These are phyloP conservation scores for Citrus hindsii DNA, from an alignment of 345 rosid species.

Conservation along the genomic window DNA sequence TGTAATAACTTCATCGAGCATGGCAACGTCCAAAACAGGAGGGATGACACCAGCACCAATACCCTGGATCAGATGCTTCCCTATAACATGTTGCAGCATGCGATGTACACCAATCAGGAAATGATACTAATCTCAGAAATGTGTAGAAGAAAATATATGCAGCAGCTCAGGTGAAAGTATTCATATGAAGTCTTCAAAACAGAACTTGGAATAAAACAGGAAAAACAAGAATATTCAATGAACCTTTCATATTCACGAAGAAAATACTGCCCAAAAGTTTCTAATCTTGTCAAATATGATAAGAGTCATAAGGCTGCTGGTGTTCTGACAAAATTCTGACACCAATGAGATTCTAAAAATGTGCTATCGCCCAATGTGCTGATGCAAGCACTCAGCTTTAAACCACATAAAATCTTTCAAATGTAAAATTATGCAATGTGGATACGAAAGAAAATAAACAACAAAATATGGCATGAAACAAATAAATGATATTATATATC, in stretches of 20 bases:
- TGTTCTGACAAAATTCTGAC: neutral
- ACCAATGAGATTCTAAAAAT: neutral
- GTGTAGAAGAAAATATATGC: neutral
- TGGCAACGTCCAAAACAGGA: slow-evolving; percentile 30
- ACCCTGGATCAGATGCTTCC: slow-evolving; percentile 55
- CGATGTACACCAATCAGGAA: neutral
- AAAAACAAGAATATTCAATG: neutral
- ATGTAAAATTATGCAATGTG: neutral
- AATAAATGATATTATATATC: too few relatives aligned
- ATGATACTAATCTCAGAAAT: neutral
- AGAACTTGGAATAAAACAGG: neutral
- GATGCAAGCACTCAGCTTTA: neutral
- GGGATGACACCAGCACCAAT: slow-evolving; percentile 57
- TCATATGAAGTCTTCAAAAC: neutral
- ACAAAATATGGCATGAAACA: neutral
- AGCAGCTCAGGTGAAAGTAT: neutral
- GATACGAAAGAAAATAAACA: neutral
- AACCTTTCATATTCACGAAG: neutral
- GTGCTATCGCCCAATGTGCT: neutral
- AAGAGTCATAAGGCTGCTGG: neutral
- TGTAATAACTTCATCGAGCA: slow-evolving; percentile 52
- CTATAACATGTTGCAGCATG: slow-evolving; percentile 21
- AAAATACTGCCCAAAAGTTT: neutral
- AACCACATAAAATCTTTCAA: neutral
- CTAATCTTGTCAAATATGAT: neutral